Evolutionary conservation across 2,329 filamentous ascomycete genomes (phyloP), one percentile per base, ranked within the genome.

Genomic region (Ascochyta viciae-villosae): DNA sequence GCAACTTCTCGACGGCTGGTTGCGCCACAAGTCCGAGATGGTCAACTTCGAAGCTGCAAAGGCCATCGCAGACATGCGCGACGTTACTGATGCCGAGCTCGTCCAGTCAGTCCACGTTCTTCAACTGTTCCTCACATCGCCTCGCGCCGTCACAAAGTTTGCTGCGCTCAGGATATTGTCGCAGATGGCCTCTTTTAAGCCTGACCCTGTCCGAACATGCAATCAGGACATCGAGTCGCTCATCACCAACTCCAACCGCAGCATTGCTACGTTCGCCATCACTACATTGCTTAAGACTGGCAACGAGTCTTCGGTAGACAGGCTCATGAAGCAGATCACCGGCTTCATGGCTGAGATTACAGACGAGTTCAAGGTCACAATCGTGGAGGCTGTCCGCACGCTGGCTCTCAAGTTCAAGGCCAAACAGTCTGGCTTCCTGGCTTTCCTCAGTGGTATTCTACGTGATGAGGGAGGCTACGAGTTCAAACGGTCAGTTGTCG

Each of bases 351-450:
- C 93, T 4, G 95, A 98, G 78, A 98, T 98, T 65, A 97, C 94
- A 6, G 95, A 99, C 73, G 95, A 99, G 77, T 99, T 99, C 84
- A 99, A 98, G 83, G 96, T 99, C 66, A 99, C 95, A n/a, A 96
- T 99, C 70, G 94, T 99, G 39, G 95, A 99, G 77, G 95, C 95
- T 38, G 97, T 99, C 72, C 90, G 95, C 58, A 98, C 95, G 3
- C 81, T 99, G 37, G 98, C 94, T 76, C 83, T 99, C 67, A 99
- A 99, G 80, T 99, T 99, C 81, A 95, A 95, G 31, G 93, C 87
- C 80, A 99, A 99, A 81, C 95, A 99, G 79, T 94, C 94, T 42
- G 93, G 92, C 60, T 98, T 99, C 93, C 87, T 99, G 48, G 87
- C 91, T 46, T 99, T 99, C 86, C 85, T 99, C 43, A 96, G 94